A percentile compares a stretch with the other conserved stretches of the same genome.
Evolutionary conservation across 176 grass and related monocot species (phyloP).

Genomic region (Zoysia japonica): DNA sequence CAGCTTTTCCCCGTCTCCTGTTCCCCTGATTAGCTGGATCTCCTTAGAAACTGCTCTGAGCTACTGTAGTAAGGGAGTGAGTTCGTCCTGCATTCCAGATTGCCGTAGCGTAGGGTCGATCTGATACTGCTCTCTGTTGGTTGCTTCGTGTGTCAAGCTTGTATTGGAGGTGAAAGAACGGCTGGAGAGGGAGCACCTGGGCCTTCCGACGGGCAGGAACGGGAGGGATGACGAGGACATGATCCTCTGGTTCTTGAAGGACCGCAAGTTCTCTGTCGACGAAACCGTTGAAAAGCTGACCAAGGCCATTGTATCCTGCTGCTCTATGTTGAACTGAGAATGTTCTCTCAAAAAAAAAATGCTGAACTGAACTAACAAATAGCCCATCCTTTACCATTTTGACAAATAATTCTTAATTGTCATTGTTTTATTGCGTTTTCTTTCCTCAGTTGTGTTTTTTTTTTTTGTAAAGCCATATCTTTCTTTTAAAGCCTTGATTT

Average conservation of each 20-base stretch:
- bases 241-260: constrained; percentile 93
- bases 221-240: constrained; percentile 87
- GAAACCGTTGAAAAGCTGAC: constrained; percentile 65
- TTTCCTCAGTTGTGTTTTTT: not conserved
- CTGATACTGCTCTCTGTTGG: not conserved
- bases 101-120: not conserved
- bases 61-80: not conserved
- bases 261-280: constrained; percentile 73
- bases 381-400: not conserved
- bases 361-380: not conserved
- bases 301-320: constrained; percentile 82
- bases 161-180: constrained; percentile 73
- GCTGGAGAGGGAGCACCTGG: constrained; percentile 58
- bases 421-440: not conserved
- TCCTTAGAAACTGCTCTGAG: not conserved
- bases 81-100: not conserved
- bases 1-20: not conserved
- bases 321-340: not conserved
- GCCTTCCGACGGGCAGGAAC: constrained; percentile 65
- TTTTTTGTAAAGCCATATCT: not conserved
- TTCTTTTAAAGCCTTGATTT: not conserved
- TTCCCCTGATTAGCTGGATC: not conserved
- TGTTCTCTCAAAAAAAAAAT: too few species aligned
- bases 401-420: not conserved
- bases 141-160: constrained; percentile 55